Conservation (phyloP, 495 filamentous ascomycete genomes). For the Pseudoneurospora amorphoporcata region DNA sequence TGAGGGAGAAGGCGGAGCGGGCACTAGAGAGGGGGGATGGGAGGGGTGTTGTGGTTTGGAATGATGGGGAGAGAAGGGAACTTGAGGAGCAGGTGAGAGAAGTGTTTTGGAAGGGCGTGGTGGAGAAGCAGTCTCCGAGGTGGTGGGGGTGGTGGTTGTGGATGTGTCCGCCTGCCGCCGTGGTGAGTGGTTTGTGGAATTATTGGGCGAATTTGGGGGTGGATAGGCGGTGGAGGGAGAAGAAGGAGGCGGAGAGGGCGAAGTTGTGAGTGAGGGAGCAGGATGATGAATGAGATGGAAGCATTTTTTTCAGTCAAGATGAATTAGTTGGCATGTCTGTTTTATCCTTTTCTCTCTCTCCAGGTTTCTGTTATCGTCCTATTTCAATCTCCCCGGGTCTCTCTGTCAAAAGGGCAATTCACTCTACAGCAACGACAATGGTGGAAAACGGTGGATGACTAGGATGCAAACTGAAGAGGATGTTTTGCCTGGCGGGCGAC, state of each 20-base stretch:
- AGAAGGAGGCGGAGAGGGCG: conserved; percentile 55
- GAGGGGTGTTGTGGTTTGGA: conserved; percentile 71
- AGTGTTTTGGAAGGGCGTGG: conserved; percentile 41
- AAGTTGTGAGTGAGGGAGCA: conserved; percentile 41
- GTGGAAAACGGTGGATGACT: neutral
- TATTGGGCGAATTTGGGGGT: conserved; percentile 56
- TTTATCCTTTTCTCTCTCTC: neutral
- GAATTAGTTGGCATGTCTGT: neutral
- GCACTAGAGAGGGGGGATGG: conserved; percentile 51
- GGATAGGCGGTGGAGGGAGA: conserved; percentile 58
- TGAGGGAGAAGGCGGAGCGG: conserved; percentile 67
- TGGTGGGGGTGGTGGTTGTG: conserved; percentile 77
- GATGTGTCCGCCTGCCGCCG: conserved; percentile 61
- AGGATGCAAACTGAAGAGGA: neutral
- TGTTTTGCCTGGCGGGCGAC: neutral
- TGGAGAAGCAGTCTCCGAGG: conserved; percentile 50
- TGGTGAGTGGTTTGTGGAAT: conserved; percentile 52
- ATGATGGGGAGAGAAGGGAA: conserved; percentile 64
- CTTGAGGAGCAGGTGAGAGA: conserved; percentile 51
- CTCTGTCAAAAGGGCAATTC: neutral
- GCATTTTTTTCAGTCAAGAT: neutral
- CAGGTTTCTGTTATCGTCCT: neutral
- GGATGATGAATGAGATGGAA: neutral
- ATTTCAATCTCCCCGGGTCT: neutral
- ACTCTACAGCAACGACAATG: neutral